phyloP scores from a whole-genome alignment of 1,139 yeast species.

The Geotrichum macrosporum region DNA sequence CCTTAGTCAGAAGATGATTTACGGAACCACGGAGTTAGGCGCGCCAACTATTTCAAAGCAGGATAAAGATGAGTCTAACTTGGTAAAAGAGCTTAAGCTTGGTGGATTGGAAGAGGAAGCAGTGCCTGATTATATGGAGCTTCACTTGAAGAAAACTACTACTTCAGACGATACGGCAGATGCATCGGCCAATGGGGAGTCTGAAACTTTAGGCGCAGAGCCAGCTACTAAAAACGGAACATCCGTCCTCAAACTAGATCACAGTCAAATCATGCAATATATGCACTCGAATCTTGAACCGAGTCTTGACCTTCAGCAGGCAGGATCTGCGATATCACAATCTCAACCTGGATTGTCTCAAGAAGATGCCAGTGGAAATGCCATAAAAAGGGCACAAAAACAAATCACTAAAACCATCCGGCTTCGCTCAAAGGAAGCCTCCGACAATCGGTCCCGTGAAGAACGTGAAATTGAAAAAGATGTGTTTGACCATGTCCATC shows the following conservation, averaged over 20 bases:
- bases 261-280: constrained; percentile 22
- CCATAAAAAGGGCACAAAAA: constrained; percentile 27
- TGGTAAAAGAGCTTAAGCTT: constrained; percentile 53
- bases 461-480: constrained; percentile 25
- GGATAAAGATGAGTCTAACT: constrained; percentile 34
- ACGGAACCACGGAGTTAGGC: constrained; percentile 43
- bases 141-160: constrained; percentile 42
- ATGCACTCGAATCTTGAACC: constrained; percentile 27
- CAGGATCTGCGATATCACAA: no score
- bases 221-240: not conserved
- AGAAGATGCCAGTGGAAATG: constrained; percentile 23
- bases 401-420: constrained; percentile 27
- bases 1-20: constrained; percentile 75
- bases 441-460: constrained; percentile 18
- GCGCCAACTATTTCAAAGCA: constrained; percentile 12
- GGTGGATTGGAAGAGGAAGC: constrained; percentile 56
- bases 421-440: constrained; percentile 28
- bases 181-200: not conserved
- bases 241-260: no score
- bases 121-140: constrained; percentile 52
- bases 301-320: constrained; percentile 27
- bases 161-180: not conserved
- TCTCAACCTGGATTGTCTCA: no score
- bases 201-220: not conserved
- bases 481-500: constrained; percentile 30